Conservation (phyloP, 2,329 filamentous ascomycete species). For the Clonostachys solani region DNA sequence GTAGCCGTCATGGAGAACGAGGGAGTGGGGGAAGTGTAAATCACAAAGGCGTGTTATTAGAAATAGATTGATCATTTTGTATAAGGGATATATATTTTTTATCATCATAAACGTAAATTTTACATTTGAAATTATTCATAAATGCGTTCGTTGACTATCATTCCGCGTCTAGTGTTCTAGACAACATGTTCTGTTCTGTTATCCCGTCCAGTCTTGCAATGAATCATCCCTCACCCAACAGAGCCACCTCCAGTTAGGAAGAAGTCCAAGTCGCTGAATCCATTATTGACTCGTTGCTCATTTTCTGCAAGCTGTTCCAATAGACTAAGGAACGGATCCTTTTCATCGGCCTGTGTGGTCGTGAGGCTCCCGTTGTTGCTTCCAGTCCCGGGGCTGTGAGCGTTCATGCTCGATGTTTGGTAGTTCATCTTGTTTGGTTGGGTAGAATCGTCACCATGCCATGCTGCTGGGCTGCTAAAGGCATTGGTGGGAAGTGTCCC, state of each 20-base stretch:
- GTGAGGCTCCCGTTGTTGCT: constrained; percentile 44
- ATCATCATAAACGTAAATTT: too few species aligned
- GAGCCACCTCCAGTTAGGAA: constrained; percentile 33
- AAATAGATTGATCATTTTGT: too few species aligned
- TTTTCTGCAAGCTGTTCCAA: constrained; percentile 82
- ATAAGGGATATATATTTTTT: too few species aligned
- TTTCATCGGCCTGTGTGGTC: constrained; percentile 55
- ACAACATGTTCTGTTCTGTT: too few species aligned
- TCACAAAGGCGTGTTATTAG: neutral
- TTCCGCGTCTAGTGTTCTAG: too few species aligned
- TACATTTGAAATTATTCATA: too few species aligned
- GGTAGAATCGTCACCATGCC: constrained; percentile 35
- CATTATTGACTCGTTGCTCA: constrained; percentile 56
- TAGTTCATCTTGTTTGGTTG: neutral
- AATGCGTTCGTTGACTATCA: too few species aligned
- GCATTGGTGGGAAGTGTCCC: constrained; percentile 48
- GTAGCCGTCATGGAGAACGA: constrained; percentile 18
- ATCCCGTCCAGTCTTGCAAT: too few species aligned
- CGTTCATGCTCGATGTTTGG: neutral
- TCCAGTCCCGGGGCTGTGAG: constrained; percentile 36
- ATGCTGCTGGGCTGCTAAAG: constrained; percentile 46
- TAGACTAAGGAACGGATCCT: constrained; percentile 75
- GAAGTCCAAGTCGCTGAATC: constrained; percentile 74
- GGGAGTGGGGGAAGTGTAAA: constrained; percentile 20
- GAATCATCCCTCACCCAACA: too few species aligned